A percentile compares a stretch with the other conserved stretches of the same genome.
Conservation (phyloP, 768 basidiomycete genomes). For the Amanita molliuscula region DNA sequence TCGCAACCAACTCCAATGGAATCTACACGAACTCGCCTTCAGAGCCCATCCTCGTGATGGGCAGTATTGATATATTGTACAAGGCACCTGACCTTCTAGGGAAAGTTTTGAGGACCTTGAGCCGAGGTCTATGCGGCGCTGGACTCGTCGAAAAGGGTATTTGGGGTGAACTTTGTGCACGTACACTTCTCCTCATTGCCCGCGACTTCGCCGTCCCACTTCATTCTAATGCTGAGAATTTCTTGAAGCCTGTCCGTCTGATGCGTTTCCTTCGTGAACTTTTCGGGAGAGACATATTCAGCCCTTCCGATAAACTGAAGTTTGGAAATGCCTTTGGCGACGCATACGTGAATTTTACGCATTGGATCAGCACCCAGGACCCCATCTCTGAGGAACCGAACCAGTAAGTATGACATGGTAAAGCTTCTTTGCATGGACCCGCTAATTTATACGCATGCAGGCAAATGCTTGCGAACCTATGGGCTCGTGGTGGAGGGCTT, state of each 20-base stretch:
- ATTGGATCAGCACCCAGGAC: not conserved
- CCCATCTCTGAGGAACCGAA: too few species aligned
- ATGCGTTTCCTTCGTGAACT: not conserved
- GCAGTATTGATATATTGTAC: too few species aligned
- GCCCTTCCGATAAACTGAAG: not conserved
- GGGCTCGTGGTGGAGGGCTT: constrained; percentile 11
- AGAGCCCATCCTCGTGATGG: too few species aligned
- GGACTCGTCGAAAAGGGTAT: too few species aligned
- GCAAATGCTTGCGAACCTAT: constrained; percentile 11
- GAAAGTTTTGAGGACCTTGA: too few species aligned
- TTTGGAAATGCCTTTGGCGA: not conserved
- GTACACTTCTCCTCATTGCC: too few species aligned
- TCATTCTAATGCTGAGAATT: not conserved
- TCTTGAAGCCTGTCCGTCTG: not conserved
- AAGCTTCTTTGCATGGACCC: not conserved
- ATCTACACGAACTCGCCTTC: too few species aligned
- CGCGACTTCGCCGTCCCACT: not conserved
- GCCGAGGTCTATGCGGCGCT: too few species aligned
- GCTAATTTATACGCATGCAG: constrained; percentile 3
- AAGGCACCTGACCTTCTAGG: too few species aligned
- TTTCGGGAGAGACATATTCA: not conserved
- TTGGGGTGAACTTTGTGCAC: too few species aligned
- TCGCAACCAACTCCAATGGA: too few species aligned
- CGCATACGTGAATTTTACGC: not conserved
- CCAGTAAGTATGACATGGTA: too few species aligned